phyloP scores from a whole-genome alignment of 164 flowering plant genomes.

The Houttuynia cordata region DNA sequence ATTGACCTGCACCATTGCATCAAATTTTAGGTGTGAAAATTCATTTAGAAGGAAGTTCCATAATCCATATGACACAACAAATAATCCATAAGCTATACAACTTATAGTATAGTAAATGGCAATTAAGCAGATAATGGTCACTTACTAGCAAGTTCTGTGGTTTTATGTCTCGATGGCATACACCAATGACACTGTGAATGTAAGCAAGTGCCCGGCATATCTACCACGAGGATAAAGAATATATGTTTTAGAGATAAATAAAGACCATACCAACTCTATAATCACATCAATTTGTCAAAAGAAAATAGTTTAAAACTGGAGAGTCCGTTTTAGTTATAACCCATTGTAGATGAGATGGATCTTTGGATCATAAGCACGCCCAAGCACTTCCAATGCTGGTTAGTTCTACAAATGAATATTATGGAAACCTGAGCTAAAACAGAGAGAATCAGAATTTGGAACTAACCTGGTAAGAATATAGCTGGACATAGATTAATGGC shows the following conservation, averaged over 20 bases:
- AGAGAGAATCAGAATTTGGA: not conserved
- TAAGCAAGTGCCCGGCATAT: slow-evolving; percentile 84
- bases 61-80: not conserved
- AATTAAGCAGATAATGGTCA: not conserved
- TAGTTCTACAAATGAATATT: no score
- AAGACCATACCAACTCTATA: not conserved
- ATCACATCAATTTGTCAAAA: not conserved
- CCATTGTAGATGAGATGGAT: no score
- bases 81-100: no score
- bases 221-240: slow-evolving; percentile 22
- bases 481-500: slow-evolving; percentile 69
- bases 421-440: not conserved
- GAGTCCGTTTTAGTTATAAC: no score
- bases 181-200: slow-evolving; percentile 72
- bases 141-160: slow-evolving; percentile 95
- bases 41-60: not conserved
- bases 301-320: no score
- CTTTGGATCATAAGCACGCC: not conserved
- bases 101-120: no score
- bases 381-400: not conserved
- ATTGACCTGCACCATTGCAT: slow-evolving; percentile 56
- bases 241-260: not conserved
- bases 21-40: not conserved
- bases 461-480: slow-evolving; percentile 85
- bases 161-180: slow-evolving; percentile 96